Evolutionary conservation across 1,139 yeast genomes (phyloP).

Genomic region (Yamadazyma buinensis): DNA sequence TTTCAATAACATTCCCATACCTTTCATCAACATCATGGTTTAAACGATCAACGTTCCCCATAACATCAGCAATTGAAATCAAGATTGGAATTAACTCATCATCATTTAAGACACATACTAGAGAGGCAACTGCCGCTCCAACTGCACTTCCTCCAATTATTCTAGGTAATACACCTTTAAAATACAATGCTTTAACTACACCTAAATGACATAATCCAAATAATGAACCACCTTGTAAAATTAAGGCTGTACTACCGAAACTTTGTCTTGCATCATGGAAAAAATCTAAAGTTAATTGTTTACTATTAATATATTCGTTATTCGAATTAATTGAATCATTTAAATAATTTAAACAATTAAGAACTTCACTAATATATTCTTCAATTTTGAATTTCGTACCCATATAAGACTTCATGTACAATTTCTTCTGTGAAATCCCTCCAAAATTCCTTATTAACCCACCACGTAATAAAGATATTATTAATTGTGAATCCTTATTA

Average conservation of each 20-base stretch:
- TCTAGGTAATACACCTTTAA: slow-evolving; percentile 72
- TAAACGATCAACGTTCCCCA: slow-evolving; percentile 44
- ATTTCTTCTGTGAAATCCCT: slow-evolving; percentile 74
- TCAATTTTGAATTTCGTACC: slow-evolving; percentile 90
- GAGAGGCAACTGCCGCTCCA: slow-evolving; percentile 88
- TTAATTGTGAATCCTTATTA: slow-evolving; percentile 50
- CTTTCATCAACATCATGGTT: slow-evolving; percentile 61
- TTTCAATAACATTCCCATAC: slow-evolving; percentile 64
- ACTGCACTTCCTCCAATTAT: slow-evolving; percentile 93
- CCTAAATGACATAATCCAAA: slow-evolving; percentile 94
- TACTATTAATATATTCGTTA: slow-evolving; percentile 41
- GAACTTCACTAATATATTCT: slow-evolving; percentile 75
- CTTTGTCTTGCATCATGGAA: slow-evolving; percentile 90
- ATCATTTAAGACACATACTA: slow-evolving; percentile 68
- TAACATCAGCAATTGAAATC: slow-evolving; percentile 44
- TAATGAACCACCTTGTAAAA: slow-evolving; percentile 89
- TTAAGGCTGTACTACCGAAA: slow-evolving; percentile 84
- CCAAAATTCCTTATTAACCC: slow-evolving; percentile 89
- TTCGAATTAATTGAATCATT: slow-evolving; percentile 31
- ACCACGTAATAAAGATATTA: slow-evolving; percentile 72
- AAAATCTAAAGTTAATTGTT: slow-evolving; percentile 70
- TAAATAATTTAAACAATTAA: slow-evolving; percentile 60
- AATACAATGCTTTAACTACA: slow-evolving; percentile 75
- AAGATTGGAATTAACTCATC: slow-evolving; percentile 52
- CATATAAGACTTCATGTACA: slow-evolving; percentile 76